A percentile compares a stretch with the other conserved stretches of the same genome.
phyloP scores from a whole-genome alignment of 495 filamentous ascomycete genomes.

The Penicillium simplicissimum region DNA sequence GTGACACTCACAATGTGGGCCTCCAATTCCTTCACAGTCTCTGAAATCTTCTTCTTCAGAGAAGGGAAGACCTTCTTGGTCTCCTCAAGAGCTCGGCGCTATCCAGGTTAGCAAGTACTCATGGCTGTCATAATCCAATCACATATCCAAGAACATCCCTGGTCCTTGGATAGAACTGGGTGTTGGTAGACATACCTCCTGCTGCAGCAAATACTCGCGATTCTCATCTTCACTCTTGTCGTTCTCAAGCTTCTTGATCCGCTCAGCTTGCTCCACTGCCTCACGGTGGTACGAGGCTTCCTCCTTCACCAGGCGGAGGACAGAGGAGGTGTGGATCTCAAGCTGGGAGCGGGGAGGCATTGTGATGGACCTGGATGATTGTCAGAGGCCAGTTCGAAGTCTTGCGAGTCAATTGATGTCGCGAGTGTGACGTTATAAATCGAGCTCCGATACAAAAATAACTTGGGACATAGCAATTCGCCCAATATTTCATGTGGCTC shows the following conservation, averaged over 20 bases:
- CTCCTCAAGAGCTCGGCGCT: conserved; percentile 77
- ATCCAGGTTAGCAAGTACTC: conserved; percentile 13
- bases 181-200: conserved; percentile 63
- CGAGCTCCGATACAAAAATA: too few species aligned
- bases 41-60: conserved; percentile 62
- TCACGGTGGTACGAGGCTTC: conserved; percentile 88
- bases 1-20: conserved; percentile 55
- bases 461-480: too few species aligned
- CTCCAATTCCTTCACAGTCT: conserved; percentile 69
- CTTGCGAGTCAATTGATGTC: too few species aligned
- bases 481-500: neutral
- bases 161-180: neutral
- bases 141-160: neutral
- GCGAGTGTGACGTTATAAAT: conserved; percentile 7
- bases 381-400: conserved; percentile 5
- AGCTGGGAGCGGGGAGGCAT: conserved; percentile 77
- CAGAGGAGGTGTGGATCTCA: conserved; percentile 67
- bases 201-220: conserved; percentile 68
- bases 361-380: conserved; percentile 11
- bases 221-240: conserved; percentile 63
- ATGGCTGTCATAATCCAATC: neutral
- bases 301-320: conserved; percentile 87
- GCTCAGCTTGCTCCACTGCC: conserved; percentile 65
- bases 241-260: conserved; percentile 63
- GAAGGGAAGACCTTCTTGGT: conserved; percentile 77